phyloP scores from a whole-genome alignment of 345 rosid species.

The Corchorus olitorius region DNA sequence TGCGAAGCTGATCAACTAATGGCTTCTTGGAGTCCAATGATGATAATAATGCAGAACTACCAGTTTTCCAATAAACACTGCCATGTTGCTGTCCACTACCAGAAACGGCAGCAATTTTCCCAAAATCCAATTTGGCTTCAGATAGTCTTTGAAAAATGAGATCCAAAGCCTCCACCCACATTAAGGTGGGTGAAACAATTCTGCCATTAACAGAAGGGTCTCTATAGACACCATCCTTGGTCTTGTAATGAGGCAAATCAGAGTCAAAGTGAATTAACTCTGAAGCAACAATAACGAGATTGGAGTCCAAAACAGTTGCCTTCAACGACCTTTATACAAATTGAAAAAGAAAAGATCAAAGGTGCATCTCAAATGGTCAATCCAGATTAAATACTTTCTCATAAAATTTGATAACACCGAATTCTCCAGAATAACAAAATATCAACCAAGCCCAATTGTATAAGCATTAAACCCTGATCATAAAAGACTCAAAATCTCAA shows the following conservation, averaged over 20 bases:
- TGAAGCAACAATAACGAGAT: constrained; percentile 59
- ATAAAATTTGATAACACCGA: constrained; percentile 3
- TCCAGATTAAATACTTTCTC: neutral
- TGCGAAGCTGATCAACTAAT: constrained; percentile 60
- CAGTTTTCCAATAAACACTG: constrained; percentile 90
- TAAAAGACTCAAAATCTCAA: neutral
- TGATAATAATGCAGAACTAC: constrained; percentile 50
- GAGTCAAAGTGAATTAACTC: constrained; percentile 83
- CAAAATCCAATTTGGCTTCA: constrained; percentile 58
- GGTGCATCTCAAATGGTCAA: neutral
- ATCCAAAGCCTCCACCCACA: constrained; percentile 98
- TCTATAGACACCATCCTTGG: constrained; percentile 83
- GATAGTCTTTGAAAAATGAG: constrained; percentile 66
- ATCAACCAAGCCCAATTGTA: neutral
- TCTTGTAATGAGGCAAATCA: constrained; percentile 73
- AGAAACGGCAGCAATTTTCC: constrained; percentile 71
- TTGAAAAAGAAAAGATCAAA: constrained; percentile 6
- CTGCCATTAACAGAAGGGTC: constrained; percentile 65
- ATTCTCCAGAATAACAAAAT: constrained; percentile 12
- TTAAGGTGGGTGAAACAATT: constrained; percentile 91
- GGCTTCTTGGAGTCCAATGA: constrained; percentile 56
- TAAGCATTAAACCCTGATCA: constrained; percentile 9
- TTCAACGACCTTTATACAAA: constrained; percentile 73
- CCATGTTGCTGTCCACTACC: constrained; percentile 99
- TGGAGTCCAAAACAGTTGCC: constrained; percentile 81